phyloP scores from a whole-genome alignment of 192 early-diverging fungal species.

The Allomyces javanicus region DNA sequence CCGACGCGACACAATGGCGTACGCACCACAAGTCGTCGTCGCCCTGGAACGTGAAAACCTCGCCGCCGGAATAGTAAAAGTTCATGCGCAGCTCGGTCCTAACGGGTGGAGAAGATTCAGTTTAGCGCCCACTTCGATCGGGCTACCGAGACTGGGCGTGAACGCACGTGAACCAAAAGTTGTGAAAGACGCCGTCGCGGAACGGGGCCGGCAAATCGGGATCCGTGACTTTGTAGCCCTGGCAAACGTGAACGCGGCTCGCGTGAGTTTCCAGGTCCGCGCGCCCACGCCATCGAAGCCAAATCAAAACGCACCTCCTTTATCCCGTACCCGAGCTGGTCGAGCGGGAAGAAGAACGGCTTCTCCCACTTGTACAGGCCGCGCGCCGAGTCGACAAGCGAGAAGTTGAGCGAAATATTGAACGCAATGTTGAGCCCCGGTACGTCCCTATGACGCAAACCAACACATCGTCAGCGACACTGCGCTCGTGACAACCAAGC shows the following conservation, averaged over 20 bases:
- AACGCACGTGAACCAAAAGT: not conserved
- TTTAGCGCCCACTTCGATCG: not conserved
- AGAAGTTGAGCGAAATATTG: not conserved
- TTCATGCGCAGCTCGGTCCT: not conserved
- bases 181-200: not conserved
- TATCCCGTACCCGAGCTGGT: not conserved
- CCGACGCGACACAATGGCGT: no score
- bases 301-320: not conserved
- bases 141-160: not conserved
- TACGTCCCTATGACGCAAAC: not conserved
- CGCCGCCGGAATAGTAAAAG: not conserved
- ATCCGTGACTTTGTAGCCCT: not conserved
- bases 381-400: not conserved
- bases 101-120: not conserved
- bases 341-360: not conserved
- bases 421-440: constrained; percentile 2
- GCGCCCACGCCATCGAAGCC: no score
- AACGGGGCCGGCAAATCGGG: not conserved
- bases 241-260: no score
- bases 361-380: not conserved
- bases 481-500: no score
- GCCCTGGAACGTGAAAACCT: not conserved
- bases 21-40: not conserved
- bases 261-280: no score
- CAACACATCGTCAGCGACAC: not conserved